Conservation (phyloP, 2,329 filamentous ascomycete genomes). For the Beauveria caledonica region DNA sequence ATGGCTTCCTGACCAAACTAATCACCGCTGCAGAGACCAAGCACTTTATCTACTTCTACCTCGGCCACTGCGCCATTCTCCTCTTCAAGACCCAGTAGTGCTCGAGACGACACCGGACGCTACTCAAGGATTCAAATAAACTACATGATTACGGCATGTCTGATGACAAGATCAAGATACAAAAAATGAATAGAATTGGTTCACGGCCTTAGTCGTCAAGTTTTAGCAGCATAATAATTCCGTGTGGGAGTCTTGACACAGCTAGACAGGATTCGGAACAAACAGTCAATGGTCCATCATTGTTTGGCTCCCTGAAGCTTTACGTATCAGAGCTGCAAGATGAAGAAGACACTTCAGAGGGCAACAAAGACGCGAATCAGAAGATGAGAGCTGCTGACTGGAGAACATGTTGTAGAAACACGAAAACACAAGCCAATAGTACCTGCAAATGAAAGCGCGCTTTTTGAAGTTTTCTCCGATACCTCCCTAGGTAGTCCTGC, state of each 20-base stretch:
- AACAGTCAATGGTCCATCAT: not conserved
- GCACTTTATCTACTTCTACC: slow-evolving; percentile 99
- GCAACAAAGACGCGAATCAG: not conserved
- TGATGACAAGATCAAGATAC: not conserved
- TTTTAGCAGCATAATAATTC: not conserved
- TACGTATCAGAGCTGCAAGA: not conserved
- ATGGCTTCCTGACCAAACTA: not conserved
- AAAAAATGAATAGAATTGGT: slow-evolving; percentile 6
- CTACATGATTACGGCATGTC: not conserved
- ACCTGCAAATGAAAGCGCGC: no score
- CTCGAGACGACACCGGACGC: not conserved
- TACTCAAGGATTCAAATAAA: not conserved
- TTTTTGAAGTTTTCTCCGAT: no score
- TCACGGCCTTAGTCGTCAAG: not conserved
- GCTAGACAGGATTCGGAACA: not conserved
- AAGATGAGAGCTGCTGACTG: no score
- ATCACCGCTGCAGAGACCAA: slow-evolving; percentile 69
- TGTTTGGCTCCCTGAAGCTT: not conserved
- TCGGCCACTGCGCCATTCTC: slow-evolving; percentile 94
- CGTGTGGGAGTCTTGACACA: not conserved
- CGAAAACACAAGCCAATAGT: no score
- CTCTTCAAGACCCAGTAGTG: slow-evolving; percentile 95
- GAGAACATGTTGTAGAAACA: no score
- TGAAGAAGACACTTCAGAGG: not conserved
- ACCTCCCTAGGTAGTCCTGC: no score